Percentiles rank a stretch among this genome's conserved stretches.
Evolutionary conservation across 148 eudicot genomes (phyloP).

Genomic region (Diospyros kaki): DNA sequence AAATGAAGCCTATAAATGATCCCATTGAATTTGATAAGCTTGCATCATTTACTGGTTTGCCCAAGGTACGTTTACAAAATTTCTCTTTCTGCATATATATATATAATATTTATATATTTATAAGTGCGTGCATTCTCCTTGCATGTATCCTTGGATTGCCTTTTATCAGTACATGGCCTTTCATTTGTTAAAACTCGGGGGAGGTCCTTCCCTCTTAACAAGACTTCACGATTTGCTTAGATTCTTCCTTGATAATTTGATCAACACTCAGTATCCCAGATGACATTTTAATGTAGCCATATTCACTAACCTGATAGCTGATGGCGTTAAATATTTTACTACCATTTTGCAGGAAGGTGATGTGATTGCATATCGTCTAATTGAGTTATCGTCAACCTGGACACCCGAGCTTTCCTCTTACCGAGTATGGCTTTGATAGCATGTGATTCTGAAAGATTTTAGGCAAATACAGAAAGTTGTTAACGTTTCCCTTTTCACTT

Average conservation of each 20-base stretch:
- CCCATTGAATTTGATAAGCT: slow-evolving; percentile 65
- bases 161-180: neutral
- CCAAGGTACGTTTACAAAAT: slow-evolving; percentile 36
- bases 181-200: neutral
- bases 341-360: slow-evolving; percentile 71
- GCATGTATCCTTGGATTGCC: neutral
- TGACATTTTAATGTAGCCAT: neutral
- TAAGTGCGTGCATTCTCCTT: slow-evolving; percentile 2
- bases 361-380: slow-evolving; percentile 75
- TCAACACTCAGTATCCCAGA: neutral
- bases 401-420: slow-evolving; percentile 73
- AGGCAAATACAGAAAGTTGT: neutral
- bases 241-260: neutral
- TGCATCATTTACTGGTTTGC: slow-evolving; percentile 45
- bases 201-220: neutral
- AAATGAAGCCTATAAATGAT: slow-evolving; percentile 20
- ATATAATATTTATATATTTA: neutral
- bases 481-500: slow-evolving; percentile 4
- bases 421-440: slow-evolving; percentile 32
- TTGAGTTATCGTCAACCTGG: slow-evolving; percentile 83
- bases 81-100: neutral
- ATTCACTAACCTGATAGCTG: neutral
- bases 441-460: neutral
- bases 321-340: slow-evolving; percentile 3
- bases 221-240: neutral